Evolutionary conservation across 1,284 basidiomycete genomes (phyloP).

Genomic region (Puccinia hordei): DNA sequence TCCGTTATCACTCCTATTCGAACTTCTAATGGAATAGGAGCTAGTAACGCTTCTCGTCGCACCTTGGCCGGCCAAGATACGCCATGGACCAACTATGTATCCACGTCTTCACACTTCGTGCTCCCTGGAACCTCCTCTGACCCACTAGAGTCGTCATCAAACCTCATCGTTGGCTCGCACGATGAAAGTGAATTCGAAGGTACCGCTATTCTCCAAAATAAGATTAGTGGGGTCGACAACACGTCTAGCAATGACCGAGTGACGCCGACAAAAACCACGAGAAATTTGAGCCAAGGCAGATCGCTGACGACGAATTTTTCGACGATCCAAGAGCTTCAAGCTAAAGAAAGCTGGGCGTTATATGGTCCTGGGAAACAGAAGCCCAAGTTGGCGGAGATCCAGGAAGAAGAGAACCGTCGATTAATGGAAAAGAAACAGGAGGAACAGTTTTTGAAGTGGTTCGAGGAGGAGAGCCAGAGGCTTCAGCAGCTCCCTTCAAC

Average conservation of each 20-base stretch:
- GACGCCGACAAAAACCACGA: not conserved
- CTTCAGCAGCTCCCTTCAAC: slow-evolving; percentile 4
- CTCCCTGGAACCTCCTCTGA: not conserved
- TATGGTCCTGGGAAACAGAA: slow-evolving; percentile 67
- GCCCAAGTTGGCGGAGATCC: slow-evolving; percentile 54
- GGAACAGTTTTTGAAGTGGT: slow-evolving; percentile 56
- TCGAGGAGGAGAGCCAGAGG: slow-evolving; percentile 54
- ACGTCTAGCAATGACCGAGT: not conserved
- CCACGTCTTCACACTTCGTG: slow-evolving; percentile 59
- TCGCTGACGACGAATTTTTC: slow-evolving; percentile 64
- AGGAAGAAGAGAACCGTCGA: slow-evolving; percentile 54
- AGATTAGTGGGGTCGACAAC: not conserved
- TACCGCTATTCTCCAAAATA: not conserved
- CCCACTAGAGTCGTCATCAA: not conserved
- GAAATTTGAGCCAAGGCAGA: not conserved
- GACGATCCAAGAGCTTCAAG: slow-evolving; percentile 58
- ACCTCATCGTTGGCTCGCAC: not conserved
- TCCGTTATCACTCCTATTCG: slow-evolving; percentile 55
- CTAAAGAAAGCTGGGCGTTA: slow-evolving; percentile 56
- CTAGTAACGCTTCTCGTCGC: slow-evolving; percentile 46
- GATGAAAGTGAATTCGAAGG: not conserved
- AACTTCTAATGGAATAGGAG: slow-evolving; percentile 52
- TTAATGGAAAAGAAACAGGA: slow-evolving; percentile 52
- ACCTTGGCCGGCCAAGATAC: slow-evolving; percentile 54
- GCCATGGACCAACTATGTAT: slow-evolving; percentile 57